phyloP scores from a whole-genome alignment of 1,284 basidiomycete species.

The Lignosus rhinocerotis region DNA sequence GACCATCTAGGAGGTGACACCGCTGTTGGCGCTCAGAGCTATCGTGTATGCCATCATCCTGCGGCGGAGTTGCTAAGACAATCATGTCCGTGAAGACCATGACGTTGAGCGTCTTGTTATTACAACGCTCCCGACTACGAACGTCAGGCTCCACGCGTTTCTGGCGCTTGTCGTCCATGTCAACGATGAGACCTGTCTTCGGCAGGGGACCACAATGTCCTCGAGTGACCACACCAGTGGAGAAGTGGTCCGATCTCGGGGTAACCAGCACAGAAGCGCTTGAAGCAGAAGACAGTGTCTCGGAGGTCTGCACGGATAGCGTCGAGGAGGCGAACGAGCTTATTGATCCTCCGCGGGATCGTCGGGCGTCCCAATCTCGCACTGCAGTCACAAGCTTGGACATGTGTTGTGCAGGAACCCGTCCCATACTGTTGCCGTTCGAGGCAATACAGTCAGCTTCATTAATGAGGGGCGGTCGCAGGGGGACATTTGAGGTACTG shows the following conservation, averaged over 20 bases:
- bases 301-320: slow-evolving; percentile 32
- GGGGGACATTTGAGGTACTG: neutral
- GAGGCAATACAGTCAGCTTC: neutral
- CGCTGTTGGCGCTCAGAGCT: slow-evolving; percentile 29
- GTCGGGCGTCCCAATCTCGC: slow-evolving; percentile 41
- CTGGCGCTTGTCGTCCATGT: neutral
- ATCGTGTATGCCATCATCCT: slow-evolving; percentile 31
- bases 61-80: slow-evolving; percentile 38
- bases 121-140: neutral
- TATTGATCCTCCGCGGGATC: slow-evolving; percentile 47
- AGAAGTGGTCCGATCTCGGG: slow-evolving; percentile 16
- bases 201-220: neutral
- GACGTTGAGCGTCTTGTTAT: slow-evolving; percentile 33
- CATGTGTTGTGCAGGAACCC: slow-evolving; percentile 11
- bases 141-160: neutral
- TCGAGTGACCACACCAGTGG: neutral
- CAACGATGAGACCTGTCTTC: neutral
- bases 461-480: neutral
- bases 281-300: slow-evolving; percentile 24
- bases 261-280: slow-evolving; percentile 19
- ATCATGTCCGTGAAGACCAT: slow-evolving; percentile 58
- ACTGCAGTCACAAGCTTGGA: slow-evolving; percentile 44
- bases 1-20: slow-evolving; percentile 48
- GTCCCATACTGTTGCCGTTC: neutral
- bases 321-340: slow-evolving; percentile 44